Evolutionary conservation across 2,329 filamentous ascomycete genomes (phyloP).

Genomic region (Fusarium citri): DNA sequence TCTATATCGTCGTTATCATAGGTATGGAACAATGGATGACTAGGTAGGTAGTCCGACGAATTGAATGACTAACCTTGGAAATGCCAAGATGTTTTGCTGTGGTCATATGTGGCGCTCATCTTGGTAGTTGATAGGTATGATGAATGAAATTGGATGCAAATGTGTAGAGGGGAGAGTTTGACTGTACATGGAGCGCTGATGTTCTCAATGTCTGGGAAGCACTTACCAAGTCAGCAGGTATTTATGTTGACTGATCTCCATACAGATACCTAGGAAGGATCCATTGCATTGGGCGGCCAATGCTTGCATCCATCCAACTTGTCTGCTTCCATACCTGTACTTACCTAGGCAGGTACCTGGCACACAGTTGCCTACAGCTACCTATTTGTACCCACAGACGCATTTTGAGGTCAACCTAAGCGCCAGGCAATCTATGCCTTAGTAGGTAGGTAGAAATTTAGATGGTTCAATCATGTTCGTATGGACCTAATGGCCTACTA

Average conservation of each 20-base stretch:
- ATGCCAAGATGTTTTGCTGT: background rate
- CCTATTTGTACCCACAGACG: background rate
- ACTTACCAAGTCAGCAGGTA: background rate
- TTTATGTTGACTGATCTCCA: background rate
- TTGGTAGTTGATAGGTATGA: background rate
- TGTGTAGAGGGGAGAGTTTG: background rate
- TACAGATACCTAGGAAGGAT: background rate
- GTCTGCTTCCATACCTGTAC: background rate
- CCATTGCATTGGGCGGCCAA: background rate
- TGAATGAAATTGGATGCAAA: background rate
- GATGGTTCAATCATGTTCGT: too few species aligned
- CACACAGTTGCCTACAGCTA: background rate
- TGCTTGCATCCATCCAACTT: background rate
- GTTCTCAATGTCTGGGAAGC: background rate
- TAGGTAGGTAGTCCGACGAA: too few species aligned
- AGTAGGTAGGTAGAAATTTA: too few species aligned
- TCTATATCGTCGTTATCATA: slow-evolving; percentile 13
- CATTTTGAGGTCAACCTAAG: background rate
- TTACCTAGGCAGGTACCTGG: background rate
- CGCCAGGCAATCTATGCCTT: background rate
- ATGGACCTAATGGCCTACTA: too few species aligned
- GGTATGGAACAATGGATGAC: background rate
- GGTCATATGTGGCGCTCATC: background rate
- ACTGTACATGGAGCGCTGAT: too few species aligned
- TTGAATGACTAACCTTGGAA: background rate